These are phyloP conservation scores for Rosa chinensis DNA, from an alignment of 306 rosid genomes.

Conservation along the genomic window DNA sequence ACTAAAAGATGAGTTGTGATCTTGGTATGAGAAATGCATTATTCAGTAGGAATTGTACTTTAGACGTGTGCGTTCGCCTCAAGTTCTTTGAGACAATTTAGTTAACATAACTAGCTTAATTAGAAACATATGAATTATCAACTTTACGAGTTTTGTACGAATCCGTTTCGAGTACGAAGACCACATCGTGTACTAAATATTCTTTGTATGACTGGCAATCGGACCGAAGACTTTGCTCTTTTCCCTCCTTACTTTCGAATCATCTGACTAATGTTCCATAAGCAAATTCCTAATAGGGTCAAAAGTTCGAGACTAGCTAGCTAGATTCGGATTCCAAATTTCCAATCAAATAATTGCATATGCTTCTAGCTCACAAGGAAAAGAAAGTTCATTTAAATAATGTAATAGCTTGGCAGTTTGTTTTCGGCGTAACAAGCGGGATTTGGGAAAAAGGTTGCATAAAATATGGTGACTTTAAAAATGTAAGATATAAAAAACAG, in stretches of 20 bases:
- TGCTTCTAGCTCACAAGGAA: background rate
- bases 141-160: too few species aligned
- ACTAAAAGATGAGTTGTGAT: background rate
- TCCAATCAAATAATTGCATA: background rate
- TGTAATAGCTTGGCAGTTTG: too few species aligned
- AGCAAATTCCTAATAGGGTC: background rate
- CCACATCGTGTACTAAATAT: background rate
- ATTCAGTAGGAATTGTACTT: too few species aligned
- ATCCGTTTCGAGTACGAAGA: background rate
- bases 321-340: background rate
- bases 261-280: background rate
- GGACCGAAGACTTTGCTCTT: background rate
- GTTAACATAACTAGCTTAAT: too few species aligned
- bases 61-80: too few species aligned
- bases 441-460: background rate
- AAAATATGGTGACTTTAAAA: background rate
- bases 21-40: background rate
- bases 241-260: background rate
- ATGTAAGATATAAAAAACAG: background rate
- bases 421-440: background rate
- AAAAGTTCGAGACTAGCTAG: background rate
- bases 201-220: background rate
- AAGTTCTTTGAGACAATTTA: too few species aligned
- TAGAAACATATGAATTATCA: too few species aligned
- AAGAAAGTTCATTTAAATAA: background rate